Evolutionary conservation across 139 green algal genomes (phyloP).

Genomic region (Pseudopediastrum boryanum): DNA sequence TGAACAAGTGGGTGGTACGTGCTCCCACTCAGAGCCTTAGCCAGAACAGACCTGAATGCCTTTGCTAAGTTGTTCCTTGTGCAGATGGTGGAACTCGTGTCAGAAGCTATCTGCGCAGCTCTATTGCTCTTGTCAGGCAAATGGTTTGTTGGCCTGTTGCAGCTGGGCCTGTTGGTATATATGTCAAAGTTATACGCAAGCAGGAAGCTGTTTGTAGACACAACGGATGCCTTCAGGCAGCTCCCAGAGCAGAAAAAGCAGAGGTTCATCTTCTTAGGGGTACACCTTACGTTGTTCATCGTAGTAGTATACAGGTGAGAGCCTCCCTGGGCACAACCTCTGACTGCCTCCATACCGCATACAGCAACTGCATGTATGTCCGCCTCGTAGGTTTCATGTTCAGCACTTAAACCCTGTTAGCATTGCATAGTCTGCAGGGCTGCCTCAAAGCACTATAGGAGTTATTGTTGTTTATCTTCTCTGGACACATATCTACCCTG

Average conservation of each 20-base stretch:
- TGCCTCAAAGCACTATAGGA: too few species aligned
- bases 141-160: slow-evolving; percentile 56
- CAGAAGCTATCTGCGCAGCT: slow-evolving; percentile 48
- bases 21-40: not conserved
- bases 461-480: too few species aligned
- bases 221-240: slow-evolving; percentile 75
- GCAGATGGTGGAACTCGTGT: slow-evolving; percentile 59
- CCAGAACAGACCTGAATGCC: not conserved
- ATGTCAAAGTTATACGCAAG: slow-evolving; percentile 41
- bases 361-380: not conserved
- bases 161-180: slow-evolving; percentile 46
- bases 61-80: slow-evolving; percentile 4
- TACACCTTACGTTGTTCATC: slow-evolving; percentile 65
- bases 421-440: too few species aligned
- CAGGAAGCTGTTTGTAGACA: slow-evolving; percentile 52
- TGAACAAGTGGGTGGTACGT: slow-evolving; percentile 78
- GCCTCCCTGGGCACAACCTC: too few species aligned
- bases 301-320: slow-evolving; percentile 68
- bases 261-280: slow-evolving; percentile 56
- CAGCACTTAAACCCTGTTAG: too few species aligned
- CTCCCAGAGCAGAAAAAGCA: slow-evolving; percentile 56
- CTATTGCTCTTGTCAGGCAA: slow-evolving; percentile 63
- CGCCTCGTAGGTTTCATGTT: not conserved
- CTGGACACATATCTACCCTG: not conserved
- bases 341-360: not conserved